Base-by-base conservation (phyloP, 1,139 yeast genomes). In the Lodderomyces beijingensis region DNA sequence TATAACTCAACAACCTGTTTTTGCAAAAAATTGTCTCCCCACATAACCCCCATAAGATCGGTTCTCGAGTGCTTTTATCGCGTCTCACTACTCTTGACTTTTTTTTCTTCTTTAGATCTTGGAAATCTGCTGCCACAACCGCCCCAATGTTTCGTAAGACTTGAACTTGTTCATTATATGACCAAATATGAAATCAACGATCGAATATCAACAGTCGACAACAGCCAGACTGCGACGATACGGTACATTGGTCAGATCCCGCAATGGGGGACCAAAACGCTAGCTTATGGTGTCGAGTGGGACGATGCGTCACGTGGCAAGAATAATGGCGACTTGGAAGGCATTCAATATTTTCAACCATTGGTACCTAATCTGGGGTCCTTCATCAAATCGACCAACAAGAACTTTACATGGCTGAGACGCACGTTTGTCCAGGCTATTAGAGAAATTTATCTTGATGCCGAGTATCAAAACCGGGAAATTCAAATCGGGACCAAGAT, bases 211-310 rank as follows among this genome's bases (percentile, higher is more conserved):
- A 39, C 44, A 15, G 45, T 70, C 16, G 60, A 57, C 15, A 72
- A 71, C 0, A 10, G 21, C 10, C 63, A 75, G 13, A 42, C 73
- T 2, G 86, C 86, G 24, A 85, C 95, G 0, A 65, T 88, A 4
- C 57, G 69, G 35, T 88, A 53, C 46, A 51, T 72, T 0, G 96
- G 96, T 0, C 28, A 37, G 0, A 55, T 87, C 2, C 54, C 47
- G 1, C 61, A 58, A 4, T 87, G 96, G 96, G 75, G 78, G 0
- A 53, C 58, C 52, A 3, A 41, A 42, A 14, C 27, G 0, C 24
- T 34, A 0, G 88, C 91, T 0, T 57, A 74, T 11, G 96, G 96
- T 0, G 68, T 89, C 2, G 96, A 89, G 51, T 89, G 96, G 96
- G 96, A 89, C 51, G 65, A 77, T 34, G 55, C 69, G 2, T 49